A percentile compares a stretch with the other conserved stretches of the same genome.
These are phyloP conservation scores for Nemania bipapillata DNA, from an alignment of 2,329 filamentous ascomycete genomes.

Conservation along the genomic window DNA sequence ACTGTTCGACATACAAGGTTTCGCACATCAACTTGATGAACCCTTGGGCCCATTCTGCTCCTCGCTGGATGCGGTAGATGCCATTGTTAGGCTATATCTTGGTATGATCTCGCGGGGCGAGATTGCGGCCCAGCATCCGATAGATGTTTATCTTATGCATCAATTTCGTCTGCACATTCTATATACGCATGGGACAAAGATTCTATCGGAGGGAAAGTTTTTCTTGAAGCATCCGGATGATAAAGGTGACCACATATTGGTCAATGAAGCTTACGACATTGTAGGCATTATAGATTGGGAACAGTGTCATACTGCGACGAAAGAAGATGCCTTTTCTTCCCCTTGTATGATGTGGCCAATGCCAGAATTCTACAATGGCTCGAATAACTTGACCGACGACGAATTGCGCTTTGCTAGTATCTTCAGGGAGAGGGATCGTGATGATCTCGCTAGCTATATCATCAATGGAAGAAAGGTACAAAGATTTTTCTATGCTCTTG, in stretches of 20 bases:
- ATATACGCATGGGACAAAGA: constrained; percentile 23
- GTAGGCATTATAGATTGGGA: constrained; percentile 62
- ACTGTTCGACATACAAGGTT: constrained; percentile 40
- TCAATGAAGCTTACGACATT: constrained; percentile 59
- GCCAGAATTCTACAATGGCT: constrained; percentile 55
- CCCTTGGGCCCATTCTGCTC: constrained; percentile 53
- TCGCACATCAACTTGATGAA: constrained; percentile 49
- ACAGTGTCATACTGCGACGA: constrained; percentile 52
- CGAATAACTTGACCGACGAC: constrained; percentile 53
- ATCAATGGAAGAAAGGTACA: constrained; percentile 41
- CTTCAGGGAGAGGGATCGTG: constrained; percentile 34
- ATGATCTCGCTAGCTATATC: constrained; percentile 41
- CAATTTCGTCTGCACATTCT: constrained; percentile 56
- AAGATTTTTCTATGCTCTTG: constrained; percentile 41
- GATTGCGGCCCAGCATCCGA: constrained; percentile 51
- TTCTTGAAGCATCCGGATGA: constrained; percentile 62
- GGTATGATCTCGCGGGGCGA: constrained; percentile 53
- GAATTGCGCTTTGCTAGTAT: constrained; percentile 52
- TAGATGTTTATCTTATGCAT: constrained; percentile 57
- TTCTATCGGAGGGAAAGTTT: constrained; percentile 42
- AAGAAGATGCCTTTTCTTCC: constrained; percentile 57
- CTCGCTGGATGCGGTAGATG: too few relatives aligned
- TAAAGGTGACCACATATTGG: constrained; percentile 62
- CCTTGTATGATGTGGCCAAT: constrained; percentile 55
- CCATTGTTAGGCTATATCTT: too few relatives aligned